These are phyloP conservation scores for Solanum megistacrolobum DNA, from an alignment of 257 asterid species.

Conservation along the genomic window DNA sequence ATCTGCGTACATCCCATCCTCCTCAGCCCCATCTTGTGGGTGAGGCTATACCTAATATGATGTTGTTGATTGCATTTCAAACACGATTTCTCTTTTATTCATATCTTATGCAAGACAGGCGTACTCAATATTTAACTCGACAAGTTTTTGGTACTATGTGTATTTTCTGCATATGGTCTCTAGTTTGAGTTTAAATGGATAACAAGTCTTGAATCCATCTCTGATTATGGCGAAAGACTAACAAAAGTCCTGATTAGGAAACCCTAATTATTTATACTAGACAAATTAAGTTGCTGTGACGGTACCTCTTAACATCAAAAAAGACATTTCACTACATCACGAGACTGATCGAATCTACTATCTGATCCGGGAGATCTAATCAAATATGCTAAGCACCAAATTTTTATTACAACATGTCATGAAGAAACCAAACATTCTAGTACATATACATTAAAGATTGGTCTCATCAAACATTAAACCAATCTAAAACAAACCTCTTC, in stretches of 20 bases:
- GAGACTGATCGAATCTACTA: not conserved
- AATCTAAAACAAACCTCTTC: not conserved
- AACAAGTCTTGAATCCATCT: not conserved
- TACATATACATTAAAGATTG: not conserved
- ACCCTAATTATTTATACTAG: not conserved
- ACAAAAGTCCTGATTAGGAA: accelerated
- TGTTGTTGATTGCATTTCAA: accelerated
- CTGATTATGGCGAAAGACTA: accelerated
- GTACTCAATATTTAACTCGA: not conserved
- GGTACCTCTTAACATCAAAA: not conserved
- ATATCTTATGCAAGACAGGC: not conserved
- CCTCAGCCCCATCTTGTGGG: no score
- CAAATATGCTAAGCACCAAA: not conserved
- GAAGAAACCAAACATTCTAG: not conserved
- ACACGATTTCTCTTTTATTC: not conserved
- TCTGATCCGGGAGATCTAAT: not conserved
- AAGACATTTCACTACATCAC: not conserved
- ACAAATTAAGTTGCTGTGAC: not conserved
- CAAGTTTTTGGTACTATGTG: not conserved
- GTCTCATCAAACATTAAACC: not conserved
- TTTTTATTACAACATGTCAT: not conserved
- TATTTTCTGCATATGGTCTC: not conserved
- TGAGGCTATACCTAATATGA: accelerated
- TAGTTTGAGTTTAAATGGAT: not conserved
- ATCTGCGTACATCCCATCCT: accelerated